Conservation (phyloP, 345 rosid genomes). For the Salix caprea region DNA sequence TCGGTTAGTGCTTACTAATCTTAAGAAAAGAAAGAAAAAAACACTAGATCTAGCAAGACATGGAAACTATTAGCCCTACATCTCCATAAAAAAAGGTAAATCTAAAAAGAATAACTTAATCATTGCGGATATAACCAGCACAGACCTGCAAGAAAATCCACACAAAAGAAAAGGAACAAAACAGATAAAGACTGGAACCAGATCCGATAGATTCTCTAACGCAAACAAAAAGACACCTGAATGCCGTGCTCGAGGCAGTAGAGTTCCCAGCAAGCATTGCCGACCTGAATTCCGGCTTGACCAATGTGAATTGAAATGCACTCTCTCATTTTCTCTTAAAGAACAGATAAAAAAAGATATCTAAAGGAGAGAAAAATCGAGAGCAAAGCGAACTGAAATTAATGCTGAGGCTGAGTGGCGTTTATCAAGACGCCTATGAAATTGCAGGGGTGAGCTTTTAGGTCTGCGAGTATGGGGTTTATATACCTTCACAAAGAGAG, state of each 20-base stretch:
- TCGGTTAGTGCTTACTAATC: too few relatives aligned
- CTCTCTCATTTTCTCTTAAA: conserved; percentile 12
- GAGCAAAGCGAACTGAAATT: too few relatives aligned
- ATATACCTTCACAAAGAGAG: background rate
- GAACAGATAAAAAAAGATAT: background rate
- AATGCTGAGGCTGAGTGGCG: conserved; percentile 17
- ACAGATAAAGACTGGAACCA: background rate
- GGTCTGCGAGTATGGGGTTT: background rate
- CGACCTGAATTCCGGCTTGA: conserved; percentile 26
- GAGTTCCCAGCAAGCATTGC: conserved; percentile 28
- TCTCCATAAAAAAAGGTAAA: too few relatives aligned
- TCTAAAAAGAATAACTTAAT: too few relatives aligned
- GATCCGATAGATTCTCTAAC: background rate
- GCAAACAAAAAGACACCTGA: background rate
- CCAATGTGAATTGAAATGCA: conserved; percentile 27
- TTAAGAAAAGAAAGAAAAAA: too few relatives aligned
- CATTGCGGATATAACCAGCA: too few relatives aligned
- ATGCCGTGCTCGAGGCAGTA: conserved; percentile 17
- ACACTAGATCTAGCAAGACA: too few relatives aligned
- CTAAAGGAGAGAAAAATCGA: too few relatives aligned
- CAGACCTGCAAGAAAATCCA: too few relatives aligned
- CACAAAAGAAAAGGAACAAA: too few relatives aligned
- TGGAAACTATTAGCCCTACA: too few relatives aligned
- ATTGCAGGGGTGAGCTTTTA: background rate
- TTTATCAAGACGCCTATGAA: conserved; percentile 52